Evolutionary conservation across 441 rosid species (phyloP), one percentile per base, ranked within the genome.

Genomic region (Geranium incanum): DNA sequence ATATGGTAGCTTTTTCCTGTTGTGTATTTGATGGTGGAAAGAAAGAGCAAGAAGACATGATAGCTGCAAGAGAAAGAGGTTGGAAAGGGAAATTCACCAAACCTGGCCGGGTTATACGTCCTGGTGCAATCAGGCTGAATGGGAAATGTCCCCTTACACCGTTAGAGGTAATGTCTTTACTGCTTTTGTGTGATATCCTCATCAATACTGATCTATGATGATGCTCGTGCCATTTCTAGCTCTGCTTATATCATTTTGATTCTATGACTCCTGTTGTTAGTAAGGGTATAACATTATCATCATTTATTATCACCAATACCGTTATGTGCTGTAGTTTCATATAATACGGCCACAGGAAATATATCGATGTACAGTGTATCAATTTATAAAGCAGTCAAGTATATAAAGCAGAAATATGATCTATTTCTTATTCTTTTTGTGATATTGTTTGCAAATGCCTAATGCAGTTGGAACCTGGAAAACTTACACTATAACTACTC

Each of bases 1-100:
- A 95, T 83, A 93, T 95, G 99, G 99, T 95, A 80, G 99, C 99
- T 82, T 95, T 95, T 84, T 95, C 99, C 75, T 95, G 99, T 78
- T 95, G 99, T 77, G 81, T 95, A 70, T 95, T 91, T 87, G 99
- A 91, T 82, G 98, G 99, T 66, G 97, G 97, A 66, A 83, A 77
- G 77, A 86, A 89, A 79, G 99, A 95, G 88, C 87, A 78, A 73
- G 75, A 72, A 80, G 98, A 93, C 76, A 95, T 95, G 99, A 78
- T 75, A 69, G 96, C 89, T 43, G 99, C 98, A 65, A 88, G 99
- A 82, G 99, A 95, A 83, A 84, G 89, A 78, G 99, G 99, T 70
- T 95, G 99, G 99, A 89, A 84, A 80, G 99, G 99, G 65, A 95
- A 95, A 78, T 95, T 95, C 79, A 91, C 99, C 48, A 95, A 91